phyloP scores from a whole-genome alignment of 179 eudicot genomes.

The Amaranthus tricolor region DNA sequence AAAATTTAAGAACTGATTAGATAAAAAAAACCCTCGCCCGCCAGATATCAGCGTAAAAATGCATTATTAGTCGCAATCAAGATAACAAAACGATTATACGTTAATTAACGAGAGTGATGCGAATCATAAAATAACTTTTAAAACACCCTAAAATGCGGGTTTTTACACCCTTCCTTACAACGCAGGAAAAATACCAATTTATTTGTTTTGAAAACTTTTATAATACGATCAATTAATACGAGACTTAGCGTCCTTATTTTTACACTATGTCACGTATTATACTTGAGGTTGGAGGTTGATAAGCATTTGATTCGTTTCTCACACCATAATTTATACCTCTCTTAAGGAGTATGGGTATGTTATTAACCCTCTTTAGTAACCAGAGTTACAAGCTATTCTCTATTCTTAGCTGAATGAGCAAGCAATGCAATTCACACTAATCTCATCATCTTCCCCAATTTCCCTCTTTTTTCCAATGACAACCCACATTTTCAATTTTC shows the following conservation, averaged over 20 bases:
- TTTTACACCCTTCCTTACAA: not conserved
- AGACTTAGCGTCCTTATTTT: too few species aligned
- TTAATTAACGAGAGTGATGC: too few species aligned
- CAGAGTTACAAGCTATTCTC: constrained; percentile 74
- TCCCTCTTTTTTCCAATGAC: constrained; percentile 31
- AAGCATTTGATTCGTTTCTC: constrained; percentile 22
- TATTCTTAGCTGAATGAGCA: constrained; percentile 65
- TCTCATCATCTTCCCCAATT: not conserved
- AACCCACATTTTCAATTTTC: constrained; percentile 4
- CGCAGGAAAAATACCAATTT: not conserved
- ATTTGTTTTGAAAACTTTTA: not conserved
- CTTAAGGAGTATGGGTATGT: not conserved
- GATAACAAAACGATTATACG: too few species aligned
- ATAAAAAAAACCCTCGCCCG: too few species aligned
- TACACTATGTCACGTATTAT: constrained; percentile 17
- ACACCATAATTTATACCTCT: constrained; percentile 24
- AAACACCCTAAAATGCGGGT: not conserved
- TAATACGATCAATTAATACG: not conserved
- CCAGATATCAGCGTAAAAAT: too few species aligned
- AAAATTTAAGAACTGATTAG: too few species aligned
- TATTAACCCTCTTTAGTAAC: constrained; percentile 27
- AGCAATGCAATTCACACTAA: constrained; percentile 29
- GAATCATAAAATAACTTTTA: too few species aligned
- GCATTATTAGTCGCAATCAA: too few species aligned
- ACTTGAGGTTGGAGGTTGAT: not conserved